Base-by-base conservation (phyloP, 2,329 filamentous ascomycete species). In the Diaporthe australafricana region DNA sequence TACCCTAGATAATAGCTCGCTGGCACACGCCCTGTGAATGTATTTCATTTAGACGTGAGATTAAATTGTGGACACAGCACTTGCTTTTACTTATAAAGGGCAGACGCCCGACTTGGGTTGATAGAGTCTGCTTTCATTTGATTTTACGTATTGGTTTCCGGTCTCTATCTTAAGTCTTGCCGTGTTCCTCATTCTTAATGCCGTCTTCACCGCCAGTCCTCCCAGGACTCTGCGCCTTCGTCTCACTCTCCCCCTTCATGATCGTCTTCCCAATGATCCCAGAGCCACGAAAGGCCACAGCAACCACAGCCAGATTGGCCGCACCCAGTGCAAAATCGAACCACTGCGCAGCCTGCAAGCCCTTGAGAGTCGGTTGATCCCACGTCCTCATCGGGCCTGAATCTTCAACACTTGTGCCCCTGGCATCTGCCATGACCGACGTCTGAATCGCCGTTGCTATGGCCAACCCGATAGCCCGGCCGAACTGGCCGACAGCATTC, bases 381-480 rank as follows among this genome's bases (percentile, higher is more conserved):
- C 85, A 84, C 2, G 77, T 72, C 63, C 76, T 30, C 12, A 87
- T 79, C 0, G 82, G 73, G 0, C 87, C 87, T 0, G 82, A 85
- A 2, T 84, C 68, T 72, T 87, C 78, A 0, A 89, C 83, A 0
- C 78, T 60, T 0, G 86, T 82, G 3, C 82, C 82, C 35, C 86
- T 82, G 30, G 83, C 81, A 3, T 82, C 78, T 0, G 88, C 88
- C 81, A 90, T 88, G 27, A 92, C 87, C 0, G 89, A 87, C 0
- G 89, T 90, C 78, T 93, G 91, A 1, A 92, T 82, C 0, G 90
- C 90, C 0, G 91, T 92, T 3, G 87, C 88, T 40, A 93, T 84
- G 0, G 91, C 91, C 1, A 93, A 82, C 1, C 90, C 88, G n/a
- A 93, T 86, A 0, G 91, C 87, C 8, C 91, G 84, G 0, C 91